Evolutionary conservation across 2,329 filamentous ascomycete species (phyloP), one percentile per base, ranked within the genome.

Genomic region (Penicillium glabrum): DNA sequence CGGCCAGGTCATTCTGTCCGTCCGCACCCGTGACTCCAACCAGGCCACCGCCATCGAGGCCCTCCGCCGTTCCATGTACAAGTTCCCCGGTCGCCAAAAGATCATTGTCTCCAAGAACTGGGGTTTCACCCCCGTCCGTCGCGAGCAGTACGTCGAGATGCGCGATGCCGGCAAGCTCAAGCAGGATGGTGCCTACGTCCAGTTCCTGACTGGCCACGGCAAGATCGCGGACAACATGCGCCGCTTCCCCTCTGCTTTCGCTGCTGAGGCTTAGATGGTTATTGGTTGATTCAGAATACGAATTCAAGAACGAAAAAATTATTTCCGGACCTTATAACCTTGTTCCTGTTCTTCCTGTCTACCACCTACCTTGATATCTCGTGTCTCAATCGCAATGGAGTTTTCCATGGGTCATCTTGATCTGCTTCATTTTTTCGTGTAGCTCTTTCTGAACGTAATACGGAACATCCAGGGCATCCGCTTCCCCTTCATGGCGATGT

Each of bases 81-180:
- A 98, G 90, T 99, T 99, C 91, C 95, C 95, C 70, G 95, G 95
- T 81, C 93, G 95, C 83, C 95, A 99, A 88, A 99, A 99, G 92
- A 98, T 99, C 85, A 97, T 99, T 76, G 89, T 98, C 83, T 96
- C 90, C 86, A 99, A 98, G 92, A 99, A 99, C 89, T 99, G 95
- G 95, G 95, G 95, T 72, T 99, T 99, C 90, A 99, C 95, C 64
- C 93, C 93, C 77, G 91, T 99, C 74, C 89, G 91, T 76, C 93
- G 95, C 73, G 95, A 98, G 72, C 95, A 99, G 81, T 99, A 98
- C 85, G 84, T 96, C 77, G 87, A 92, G 81, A 90, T 93, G 85
- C 96, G 96, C 87, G 86, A 91, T 77, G 89, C 89, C 75, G 95
- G 95, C 78, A 89, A 87, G 78, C 89, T 99, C 83, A 91, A 93